phyloP scores from a whole-genome alignment of 2,329 filamentous ascomycete species.

The Xylaria polymorpha region DNA sequence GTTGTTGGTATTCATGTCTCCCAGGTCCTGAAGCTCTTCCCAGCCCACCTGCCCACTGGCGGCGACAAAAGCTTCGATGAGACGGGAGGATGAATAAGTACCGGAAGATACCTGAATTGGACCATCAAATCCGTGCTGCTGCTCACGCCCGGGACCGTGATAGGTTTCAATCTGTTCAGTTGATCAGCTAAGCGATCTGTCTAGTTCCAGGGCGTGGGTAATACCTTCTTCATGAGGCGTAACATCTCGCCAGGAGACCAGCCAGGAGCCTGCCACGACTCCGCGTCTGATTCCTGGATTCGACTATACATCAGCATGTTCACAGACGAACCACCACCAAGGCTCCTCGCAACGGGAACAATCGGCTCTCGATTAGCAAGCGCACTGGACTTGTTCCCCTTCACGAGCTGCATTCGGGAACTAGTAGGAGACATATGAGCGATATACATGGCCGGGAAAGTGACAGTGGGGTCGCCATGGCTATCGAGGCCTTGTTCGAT shows the following conservation, averaged over 20 bases:
- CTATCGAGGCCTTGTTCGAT: constrained; percentile 34
- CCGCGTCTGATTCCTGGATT: constrained; percentile 50
- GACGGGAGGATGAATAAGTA: neutral
- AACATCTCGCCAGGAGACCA: constrained; percentile 54
- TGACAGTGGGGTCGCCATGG: constrained; percentile 12
- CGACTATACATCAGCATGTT: constrained; percentile 59
- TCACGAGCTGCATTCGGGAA: neutral
- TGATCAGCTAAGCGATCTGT: too few relatives aligned
- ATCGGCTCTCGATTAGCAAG: constrained; percentile 58
- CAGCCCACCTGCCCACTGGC: neutral
- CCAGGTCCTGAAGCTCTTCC: neutral
- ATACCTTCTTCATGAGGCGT: constrained; percentile 52
- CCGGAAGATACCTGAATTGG: constrained; percentile 20
- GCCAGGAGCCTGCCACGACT: constrained; percentile 47
- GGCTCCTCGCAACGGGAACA: constrained; percentile 55
- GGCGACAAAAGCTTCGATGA: neutral
- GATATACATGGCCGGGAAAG: constrained; percentile 53
- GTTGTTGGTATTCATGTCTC: constrained; percentile 31
- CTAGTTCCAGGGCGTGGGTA: too few relatives aligned
- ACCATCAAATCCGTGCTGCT: constrained; percentile 22
- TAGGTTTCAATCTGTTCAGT: constrained; percentile 13
- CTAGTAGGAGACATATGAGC: neutral
- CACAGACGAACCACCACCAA: constrained; percentile 66
- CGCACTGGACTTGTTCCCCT: neutral
- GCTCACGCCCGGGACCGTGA: neutral